These are phyloP conservation scores for Ascochyta viciae-villosae DNA, from an alignment of 2,329 filamentous ascomycete genomes.

Conservation along the genomic window DNA sequence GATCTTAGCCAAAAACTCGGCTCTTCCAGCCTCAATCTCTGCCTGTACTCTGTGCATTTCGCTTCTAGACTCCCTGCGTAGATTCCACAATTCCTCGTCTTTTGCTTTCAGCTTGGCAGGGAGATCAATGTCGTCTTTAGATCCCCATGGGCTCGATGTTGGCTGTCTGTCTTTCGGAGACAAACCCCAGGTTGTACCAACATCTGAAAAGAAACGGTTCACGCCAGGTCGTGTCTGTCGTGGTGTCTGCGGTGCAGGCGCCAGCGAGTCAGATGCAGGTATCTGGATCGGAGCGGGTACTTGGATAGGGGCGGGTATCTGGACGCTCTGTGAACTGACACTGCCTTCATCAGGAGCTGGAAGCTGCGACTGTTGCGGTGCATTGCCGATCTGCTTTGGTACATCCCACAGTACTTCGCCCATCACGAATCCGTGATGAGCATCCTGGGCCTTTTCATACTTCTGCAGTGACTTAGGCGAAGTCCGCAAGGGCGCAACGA, in stretches of 20 bases:
- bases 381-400: constrained; percentile 24
- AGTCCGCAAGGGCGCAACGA: constrained; percentile 24
- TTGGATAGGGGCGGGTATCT: neutral
- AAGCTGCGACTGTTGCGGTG: constrained; percentile 25
- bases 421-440: constrained; percentile 33
- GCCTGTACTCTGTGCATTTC: constrained; percentile 25
- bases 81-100: constrained; percentile 35
- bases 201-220: constrained; percentile 14
- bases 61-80: constrained; percentile 31
- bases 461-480: constrained; percentile 28
- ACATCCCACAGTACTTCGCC: constrained; percentile 29
- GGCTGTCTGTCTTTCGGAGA: constrained; percentile 3
- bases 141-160: constrained; percentile 1
- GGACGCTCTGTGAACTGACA: constrained; percentile 5
- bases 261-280: neutral
- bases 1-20: constrained; percentile 16
- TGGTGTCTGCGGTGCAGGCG: constrained; percentile 1
- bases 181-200: constrained; percentile 12
- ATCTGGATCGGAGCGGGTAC: neutral
- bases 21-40: constrained; percentile 27
- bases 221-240: constrained; percentile 5
- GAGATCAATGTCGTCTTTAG: constrained; percentile 19
- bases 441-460: constrained; percentile 17
- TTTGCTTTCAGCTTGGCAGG: constrained; percentile 38
- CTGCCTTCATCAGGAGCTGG: constrained; percentile 24